Evolutionary conservation across 371 early-diverging fungal genomes (phyloP).

Genomic region (Mucor sp.): DNA sequence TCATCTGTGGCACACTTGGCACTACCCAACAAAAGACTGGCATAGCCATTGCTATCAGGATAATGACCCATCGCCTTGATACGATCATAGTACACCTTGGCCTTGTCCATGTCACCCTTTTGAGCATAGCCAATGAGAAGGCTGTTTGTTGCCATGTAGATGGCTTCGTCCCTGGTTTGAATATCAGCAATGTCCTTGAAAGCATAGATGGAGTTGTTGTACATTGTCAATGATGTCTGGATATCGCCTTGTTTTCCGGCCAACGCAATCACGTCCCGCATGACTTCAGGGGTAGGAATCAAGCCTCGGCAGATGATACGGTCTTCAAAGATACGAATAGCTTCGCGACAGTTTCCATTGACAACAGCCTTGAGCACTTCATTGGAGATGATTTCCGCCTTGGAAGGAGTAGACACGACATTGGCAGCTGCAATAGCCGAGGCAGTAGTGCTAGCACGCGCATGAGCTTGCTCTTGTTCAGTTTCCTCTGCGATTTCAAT

Average conservation of each 20-base stretch:
- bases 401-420: background rate
- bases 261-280: constrained; percentile 43
- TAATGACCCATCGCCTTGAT: constrained; percentile 47
- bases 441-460: background rate
- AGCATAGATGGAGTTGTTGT: constrained; percentile 60
- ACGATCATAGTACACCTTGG: constrained; percentile 57
- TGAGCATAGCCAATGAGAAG: constrained; percentile 62
- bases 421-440: background rate
- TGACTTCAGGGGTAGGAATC: constrained; percentile 35
- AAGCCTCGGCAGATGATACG: constrained; percentile 21
- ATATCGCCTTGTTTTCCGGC: constrained; percentile 45
- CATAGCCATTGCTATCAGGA: constrained; percentile 59
- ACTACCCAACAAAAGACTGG: constrained; percentile 48
- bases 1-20: constrained; percentile 59
- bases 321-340: constrained; percentile 24
- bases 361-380: constrained; percentile 29
- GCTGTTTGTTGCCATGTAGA: constrained; percentile 48
- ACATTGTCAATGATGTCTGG: constrained; percentile 27
- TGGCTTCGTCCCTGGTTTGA: constrained; percentile 16
- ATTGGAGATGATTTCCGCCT: constrained; percentile 18
- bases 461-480: background rate
- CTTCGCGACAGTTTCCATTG: constrained; percentile 26
- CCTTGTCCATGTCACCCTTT: constrained; percentile 53
- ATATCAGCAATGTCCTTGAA: constrained; percentile 71
- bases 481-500: constrained; percentile 9